These are phyloP conservation scores for Ulmus americana DNA, from an alignment of 331 rosid genomes.

Conservation along the genomic window DNA sequence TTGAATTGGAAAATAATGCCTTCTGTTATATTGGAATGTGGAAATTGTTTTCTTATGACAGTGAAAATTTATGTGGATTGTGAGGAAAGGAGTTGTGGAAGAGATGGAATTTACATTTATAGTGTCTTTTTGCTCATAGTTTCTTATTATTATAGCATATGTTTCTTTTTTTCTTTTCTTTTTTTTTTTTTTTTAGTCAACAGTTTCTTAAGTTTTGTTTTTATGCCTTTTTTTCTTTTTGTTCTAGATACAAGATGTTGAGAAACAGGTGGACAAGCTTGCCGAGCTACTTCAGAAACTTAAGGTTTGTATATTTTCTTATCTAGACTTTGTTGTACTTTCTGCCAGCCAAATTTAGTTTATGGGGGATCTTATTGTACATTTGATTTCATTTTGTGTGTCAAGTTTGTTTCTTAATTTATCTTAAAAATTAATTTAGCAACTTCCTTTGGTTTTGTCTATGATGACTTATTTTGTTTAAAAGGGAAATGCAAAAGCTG, in stretches of 20 bases:
- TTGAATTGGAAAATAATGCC: not conserved
- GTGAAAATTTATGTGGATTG: conserved; percentile 11
- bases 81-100: not conserved
- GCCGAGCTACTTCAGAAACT: conserved; percentile 67
- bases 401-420: not conserved
- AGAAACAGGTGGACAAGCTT: conserved; percentile 69
- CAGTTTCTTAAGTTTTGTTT: not conserved
- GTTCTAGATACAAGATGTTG: conserved; percentile 62
- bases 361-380: not conserved
- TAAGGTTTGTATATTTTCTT: conserved; percentile 46
- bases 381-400: not conserved
- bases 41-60: not conserved
- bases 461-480: not conserved
- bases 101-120: not conserved
- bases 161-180: not conserved
- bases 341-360: not conserved
- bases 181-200: not conserved
- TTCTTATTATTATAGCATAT: not conserved
- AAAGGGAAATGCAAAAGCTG: not conserved
- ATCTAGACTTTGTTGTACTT: conserved; percentile 5
- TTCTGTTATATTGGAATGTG: conserved; percentile 15
- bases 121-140: not conserved
- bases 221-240: not conserved
- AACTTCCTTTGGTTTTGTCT: not conserved
- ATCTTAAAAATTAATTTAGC: not conserved